Percentiles rank a stretch among this genome's conserved stretches.
Evolutionary conservation across 768 basidiomycete species (phyloP).

Genomic region (Pisolithus sp.): DNA sequence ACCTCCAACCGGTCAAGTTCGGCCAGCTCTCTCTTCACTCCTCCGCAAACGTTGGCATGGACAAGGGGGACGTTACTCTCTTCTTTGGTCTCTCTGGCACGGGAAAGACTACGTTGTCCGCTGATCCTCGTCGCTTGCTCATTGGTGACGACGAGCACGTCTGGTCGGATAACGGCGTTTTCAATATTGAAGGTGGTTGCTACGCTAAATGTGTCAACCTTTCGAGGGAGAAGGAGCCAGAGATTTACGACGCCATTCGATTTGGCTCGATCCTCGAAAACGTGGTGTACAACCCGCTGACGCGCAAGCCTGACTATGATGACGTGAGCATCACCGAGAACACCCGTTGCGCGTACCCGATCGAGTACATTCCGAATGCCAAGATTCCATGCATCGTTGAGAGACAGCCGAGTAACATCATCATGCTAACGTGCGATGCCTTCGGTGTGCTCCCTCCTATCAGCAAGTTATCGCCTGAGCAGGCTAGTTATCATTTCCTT

Average conservation of each 20-base stretch:
- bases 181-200: constrained; percentile 99
- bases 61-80: constrained; percentile 87
- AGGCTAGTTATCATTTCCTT: constrained; percentile 96
- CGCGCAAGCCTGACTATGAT: constrained; percentile 88
- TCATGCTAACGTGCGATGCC: constrained; percentile 97
- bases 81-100: constrained; percentile 99
- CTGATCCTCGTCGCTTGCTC: constrained; percentile 87
- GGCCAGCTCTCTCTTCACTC: constrained; percentile 97
- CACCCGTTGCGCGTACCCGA: constrained; percentile 98
- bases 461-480: constrained; percentile 84
- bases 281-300: constrained; percentile 87
- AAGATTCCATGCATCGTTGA: constrained; percentile 87
- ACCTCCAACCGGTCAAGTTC: constrained; percentile 97
- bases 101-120: constrained; percentile 97
- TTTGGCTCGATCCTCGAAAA: constrained; percentile 98
- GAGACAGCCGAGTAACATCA: constrained; percentile 87
- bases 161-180: constrained; percentile 97
- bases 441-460: constrained; percentile 98
- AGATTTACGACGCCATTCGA: constrained; percentile 91
- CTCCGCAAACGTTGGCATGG: constrained; percentile 90
- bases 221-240: constrained; percentile 95
- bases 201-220: constrained; percentile 99
- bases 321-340: constrained; percentile 97
- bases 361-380: constrained; percentile 94
- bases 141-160: constrained; percentile 99